Base-by-base conservation (phyloP, 2,329 filamentous ascomycete species). In the Sporothrix pallida region DNA sequence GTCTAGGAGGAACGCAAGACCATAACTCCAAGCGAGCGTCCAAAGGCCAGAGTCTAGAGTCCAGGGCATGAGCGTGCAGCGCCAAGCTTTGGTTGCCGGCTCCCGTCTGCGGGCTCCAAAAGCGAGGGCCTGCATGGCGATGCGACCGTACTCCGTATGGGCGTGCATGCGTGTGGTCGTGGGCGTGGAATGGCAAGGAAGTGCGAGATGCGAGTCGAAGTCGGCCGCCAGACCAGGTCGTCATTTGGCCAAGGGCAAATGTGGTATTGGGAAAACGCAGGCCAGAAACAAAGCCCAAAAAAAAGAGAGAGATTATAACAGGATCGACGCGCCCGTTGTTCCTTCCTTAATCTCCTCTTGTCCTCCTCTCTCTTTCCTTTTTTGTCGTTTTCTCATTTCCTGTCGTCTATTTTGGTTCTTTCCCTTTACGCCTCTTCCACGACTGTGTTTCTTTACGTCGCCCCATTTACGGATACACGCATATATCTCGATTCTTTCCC, bases 41-140 rank as follows among this genome's bases (percentile, higher is more conserved):
- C 50, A 70, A 7, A 23, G 8, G 52, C 52, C 52, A 65, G 20
- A 46, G 12, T 23, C 20, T n/a, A 68, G 54, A 2, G 13, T 42
- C 46, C 62, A 20, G 23, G 68, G 48, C 50, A 56, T 20, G 23
- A n/a, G 71, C 60, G 46, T 72, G 60, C 69, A 70, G 62, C 58
- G 72, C 72, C 67, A 73, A 73, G 72, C 72, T 67, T 73, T 65
- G 70, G 15, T 58, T 70, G 48, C 72, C 67, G 68, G 42, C 48
- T 70, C 58, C 72, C 72, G 67, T 58, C 67, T 73, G 72, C 72
- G 37, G 72, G 67, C 23, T 65, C 44, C 56, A 70, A 58, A 63
- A 26, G 44, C 54, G 54, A 58, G 52, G 26, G 65, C 67, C 54
- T 58, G 26, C 52, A 48, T 54, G 46, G 46, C 48, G 48, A 42